Evolutionary conservation across 257 asterid species (phyloP).

Genomic region (Solanum gandarillasii): DNA sequence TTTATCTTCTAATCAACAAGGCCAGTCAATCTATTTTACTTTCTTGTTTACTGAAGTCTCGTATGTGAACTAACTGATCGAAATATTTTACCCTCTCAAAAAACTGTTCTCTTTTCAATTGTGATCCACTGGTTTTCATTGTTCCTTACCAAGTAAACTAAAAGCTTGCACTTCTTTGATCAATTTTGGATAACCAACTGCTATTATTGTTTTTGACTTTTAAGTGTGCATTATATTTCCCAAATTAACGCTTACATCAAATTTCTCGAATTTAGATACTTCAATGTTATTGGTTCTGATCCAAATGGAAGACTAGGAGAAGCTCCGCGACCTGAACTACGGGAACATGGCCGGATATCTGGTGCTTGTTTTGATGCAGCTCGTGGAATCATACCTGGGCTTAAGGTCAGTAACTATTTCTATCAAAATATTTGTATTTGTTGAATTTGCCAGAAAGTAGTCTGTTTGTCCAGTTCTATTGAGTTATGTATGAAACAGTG

Average conservation of each 20-base stretch:
- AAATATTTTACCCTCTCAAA: background rate
- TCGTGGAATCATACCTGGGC: conserved; percentile 74
- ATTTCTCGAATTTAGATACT: conserved; percentile 20
- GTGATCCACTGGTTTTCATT: background rate
- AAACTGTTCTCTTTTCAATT: background rate
- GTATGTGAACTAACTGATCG: background rate
- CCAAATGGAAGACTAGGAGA: conserved; percentile 90
- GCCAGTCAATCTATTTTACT: background rate
- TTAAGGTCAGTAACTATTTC: conserved; percentile 33
- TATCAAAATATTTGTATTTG: background rate
- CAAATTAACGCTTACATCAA: background rate
- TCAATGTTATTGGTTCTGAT: conserved; percentile 49
- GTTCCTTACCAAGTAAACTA: background rate
- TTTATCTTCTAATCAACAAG: background rate
- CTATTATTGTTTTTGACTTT: background rate
- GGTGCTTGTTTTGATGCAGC: conserved; percentile 95
- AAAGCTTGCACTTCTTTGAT: background rate
- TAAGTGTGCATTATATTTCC: background rate
- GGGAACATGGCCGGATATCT: conserved; percentile 82
- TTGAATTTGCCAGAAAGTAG: background rate
- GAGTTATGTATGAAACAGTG: background rate
- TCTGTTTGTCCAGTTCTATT: background rate
- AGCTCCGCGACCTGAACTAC: conserved; percentile 84
- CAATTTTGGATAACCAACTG: background rate
- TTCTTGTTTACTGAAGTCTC: background rate